Evolutionary conservation across 2,329 filamentous ascomycete species (phyloP).

Genomic region (Fusarium burgessii): DNA sequence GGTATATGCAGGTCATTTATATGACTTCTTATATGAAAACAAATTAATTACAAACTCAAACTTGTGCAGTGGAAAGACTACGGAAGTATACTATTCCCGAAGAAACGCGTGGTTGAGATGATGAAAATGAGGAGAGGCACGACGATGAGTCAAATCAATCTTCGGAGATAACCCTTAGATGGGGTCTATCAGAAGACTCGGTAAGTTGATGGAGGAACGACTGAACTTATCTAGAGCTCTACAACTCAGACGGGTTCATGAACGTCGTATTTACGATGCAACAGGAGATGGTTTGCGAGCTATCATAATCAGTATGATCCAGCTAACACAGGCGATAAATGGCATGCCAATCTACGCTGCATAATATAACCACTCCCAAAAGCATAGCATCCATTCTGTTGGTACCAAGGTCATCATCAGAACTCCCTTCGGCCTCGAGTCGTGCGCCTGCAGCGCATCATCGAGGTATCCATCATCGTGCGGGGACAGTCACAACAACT

Average conservation of each 20-base stretch:
- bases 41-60: not conserved
- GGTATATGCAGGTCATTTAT: not conserved
- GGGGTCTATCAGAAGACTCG: accelerated
- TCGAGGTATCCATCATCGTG: not conserved
- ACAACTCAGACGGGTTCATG: accelerated
- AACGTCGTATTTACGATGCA: accelerated
- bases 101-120: not conserved
- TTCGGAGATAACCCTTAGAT: not conserved
- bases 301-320: not conserved
- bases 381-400: not conserved
- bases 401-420: not conserved
- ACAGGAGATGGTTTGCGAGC: not conserved
- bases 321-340: too few relatives aligned
- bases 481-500: not conserved
- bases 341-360: not conserved
- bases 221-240: not conserved
- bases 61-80: not conserved
- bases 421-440: not conserved
- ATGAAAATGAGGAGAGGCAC: not conserved
- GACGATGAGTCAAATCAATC: not conserved
- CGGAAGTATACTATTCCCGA: not conserved
- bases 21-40: not conserved
- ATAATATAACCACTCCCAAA: not conserved
- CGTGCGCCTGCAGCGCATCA: not conserved
- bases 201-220: not conserved